Evolutionary conservation across 2,329 filamentous ascomycete genomes (phyloP), one percentile per base, ranked within the genome.

Genomic region (Chalaropsis ovoidea): DNA sequence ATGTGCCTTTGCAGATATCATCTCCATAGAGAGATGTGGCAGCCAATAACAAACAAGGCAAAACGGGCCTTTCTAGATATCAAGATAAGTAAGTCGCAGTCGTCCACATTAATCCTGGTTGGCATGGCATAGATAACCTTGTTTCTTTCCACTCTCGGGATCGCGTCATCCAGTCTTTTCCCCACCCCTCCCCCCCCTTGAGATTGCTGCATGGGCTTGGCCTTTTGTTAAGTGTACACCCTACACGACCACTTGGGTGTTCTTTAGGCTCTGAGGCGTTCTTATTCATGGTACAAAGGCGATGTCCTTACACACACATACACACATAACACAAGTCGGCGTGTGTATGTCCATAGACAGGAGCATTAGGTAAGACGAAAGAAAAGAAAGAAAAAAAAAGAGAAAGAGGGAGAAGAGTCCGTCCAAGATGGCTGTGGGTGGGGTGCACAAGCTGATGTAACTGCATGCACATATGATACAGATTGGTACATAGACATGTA

Each of bases 121-220:
- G 24, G 15, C 52, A 31, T 56, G 52, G 52, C 15, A 39, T n/a
- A 58, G 27, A 58, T 58, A 58, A 58, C 52, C 52, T 58, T 58
- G 52, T 17, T 35, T 58, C 17, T 58, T 58, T 27, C 8, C 27
- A 11, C 27, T 58, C 6, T 17, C 17, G 13, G 52, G 27, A 58
- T 58, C 52, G 27, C 52, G 52, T 58, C 52, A 58, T 58, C 27
- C 7, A n/a, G 52, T 19, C 4, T n/a, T 7, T 17, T 47, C 43
- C n/a, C 15, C 43, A 47, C 43, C 43, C 7, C 42, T 43, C 1
- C 52, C 24, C 1, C 52, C 24, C 52, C 52, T n/a, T 35, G 15
- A 35, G 27, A 56, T n/a, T 58, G n/a, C n/a, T 19, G 6, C 11
- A 39, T 39, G 35, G 4, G 35, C 35, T 39, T 39, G 35, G 35